Base-by-base conservation (phyloP, 768 basidiomycete genomes). In the Strobilomyces dryophilus region DNA sequence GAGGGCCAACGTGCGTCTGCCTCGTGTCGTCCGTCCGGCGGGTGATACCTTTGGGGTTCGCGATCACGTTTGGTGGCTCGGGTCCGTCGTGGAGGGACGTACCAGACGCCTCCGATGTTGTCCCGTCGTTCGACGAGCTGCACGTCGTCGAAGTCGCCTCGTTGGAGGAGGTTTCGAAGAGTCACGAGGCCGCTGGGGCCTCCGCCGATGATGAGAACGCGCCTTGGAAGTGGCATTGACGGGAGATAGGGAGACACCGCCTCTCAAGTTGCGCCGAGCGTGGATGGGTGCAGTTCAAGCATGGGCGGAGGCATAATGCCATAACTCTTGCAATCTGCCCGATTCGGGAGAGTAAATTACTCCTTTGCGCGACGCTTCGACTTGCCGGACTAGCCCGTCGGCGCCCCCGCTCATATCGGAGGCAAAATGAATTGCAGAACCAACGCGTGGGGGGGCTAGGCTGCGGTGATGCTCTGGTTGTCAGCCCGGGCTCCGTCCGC, bases 41-140 rank as follows among this genome's bases (percentile, higher is more conserved):
- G 44, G 0, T 52, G 61, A 36, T 64, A 55, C 63, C 58, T 65
- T 57, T 32, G 14, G 10, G 34, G 4, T 7, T 44, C 24, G 21
- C 5, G 8, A 47, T 36, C 17, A 27, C 18, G 1, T n/a, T 14
- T n/a, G 10, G 5, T 27, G 7, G 15, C 4, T 51, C 31, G 17
- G 45, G 10, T 35, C 37, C 34, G 37, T 3, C 11, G 14, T 17
- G 17, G 10, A 58, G 5, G 32, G 41, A 52, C 69, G 49, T 34
- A 79, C 80, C 80, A 80, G 3, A 79, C 73, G 29, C 79, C 79
- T 3, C 80, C 79, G n/a, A 80, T 67, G 47, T 79, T 73, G 39
- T 70, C 62, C 24, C 63, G 64, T 35, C 79, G 65, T 63, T 81
- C 80, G 5, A 74, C 76, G 0, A 79, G 64, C 41, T 74, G 73